These are phyloP conservation scores for Acanthamoeba triangularis DNA, from an alignment of 208 protist genomes.

Conservation along the genomic window DNA sequence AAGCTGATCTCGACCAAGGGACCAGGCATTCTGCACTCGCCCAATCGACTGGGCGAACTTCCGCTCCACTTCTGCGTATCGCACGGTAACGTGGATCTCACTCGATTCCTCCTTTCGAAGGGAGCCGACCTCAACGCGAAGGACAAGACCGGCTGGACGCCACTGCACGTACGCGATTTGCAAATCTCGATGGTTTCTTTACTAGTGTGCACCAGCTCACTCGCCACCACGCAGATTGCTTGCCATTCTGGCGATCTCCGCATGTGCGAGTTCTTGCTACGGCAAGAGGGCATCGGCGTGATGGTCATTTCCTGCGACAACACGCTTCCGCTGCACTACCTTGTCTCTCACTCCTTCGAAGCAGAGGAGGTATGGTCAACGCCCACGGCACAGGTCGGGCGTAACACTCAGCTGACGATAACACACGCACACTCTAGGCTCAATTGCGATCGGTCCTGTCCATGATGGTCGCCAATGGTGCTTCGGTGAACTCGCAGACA, in stretches of 20 bases:
- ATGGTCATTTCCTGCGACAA: slow-evolving; percentile 77
- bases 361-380: slow-evolving; percentile 44
- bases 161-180: slow-evolving; percentile 16
- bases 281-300: slow-evolving; percentile 74
- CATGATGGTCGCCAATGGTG: slow-evolving; percentile 64
- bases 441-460: slow-evolving; percentile 36
- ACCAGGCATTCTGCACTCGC: slow-evolving; percentile 40
- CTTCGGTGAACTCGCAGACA: slow-evolving; percentile 67
- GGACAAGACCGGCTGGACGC: slow-evolving; percentile 74
- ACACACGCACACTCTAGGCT: background rate
- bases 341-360: slow-evolving; percentile 75
- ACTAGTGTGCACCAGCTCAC: background rate
- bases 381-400: no score
- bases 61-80: slow-evolving; percentile 72
- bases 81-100: slow-evolving; percentile 60
- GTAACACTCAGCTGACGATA: no score
- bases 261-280: slow-evolving; percentile 77
- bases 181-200: background rate
- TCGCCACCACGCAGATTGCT: slow-evolving; percentile 45
- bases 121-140: slow-evolving; percentile 70
- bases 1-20: slow-evolving; percentile 50
- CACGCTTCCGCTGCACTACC: slow-evolving; percentile 72
- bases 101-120: slow-evolving; percentile 37
- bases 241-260: slow-evolving; percentile 68
- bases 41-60: slow-evolving; percentile 61